Evolutionary conservation across 352 stramenopile genomes (phyloP).

Genomic region (Globisporangium alternatum): DNA sequence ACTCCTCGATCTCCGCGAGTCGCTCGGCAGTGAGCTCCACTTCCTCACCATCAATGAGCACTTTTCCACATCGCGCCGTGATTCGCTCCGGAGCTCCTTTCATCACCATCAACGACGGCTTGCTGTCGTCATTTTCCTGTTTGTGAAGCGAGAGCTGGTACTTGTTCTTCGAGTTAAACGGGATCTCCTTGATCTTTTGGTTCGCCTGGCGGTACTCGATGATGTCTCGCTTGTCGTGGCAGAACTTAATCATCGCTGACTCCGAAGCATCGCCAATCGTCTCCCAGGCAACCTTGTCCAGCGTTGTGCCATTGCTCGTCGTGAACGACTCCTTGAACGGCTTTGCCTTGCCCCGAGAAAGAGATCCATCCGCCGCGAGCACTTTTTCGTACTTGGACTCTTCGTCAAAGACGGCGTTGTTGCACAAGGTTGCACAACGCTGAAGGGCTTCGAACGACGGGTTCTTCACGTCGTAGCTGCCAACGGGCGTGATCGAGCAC

Average conservation of each 20-base stretch:
- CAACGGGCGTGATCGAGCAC: conserved; percentile 60
- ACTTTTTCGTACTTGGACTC: conserved; percentile 78
- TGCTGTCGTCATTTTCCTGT: conserved; percentile 31
- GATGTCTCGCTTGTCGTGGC: conserved; percentile 28
- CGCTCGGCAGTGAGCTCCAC: conserved; percentile 92
- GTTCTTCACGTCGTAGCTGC: conserved; percentile 36
- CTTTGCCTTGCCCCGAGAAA: conserved; percentile 45
- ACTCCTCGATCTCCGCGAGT: conserved; percentile 65
- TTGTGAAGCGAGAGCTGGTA: conserved; percentile 78
- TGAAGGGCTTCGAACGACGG: conserved; percentile 47
- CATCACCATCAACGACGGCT: conserved; percentile 35
- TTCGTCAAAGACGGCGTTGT: conserved; percentile 79
- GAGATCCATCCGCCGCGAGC: conserved; percentile 36
- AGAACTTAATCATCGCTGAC: conserved; percentile 34
- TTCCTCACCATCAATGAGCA: conserved; percentile 39
- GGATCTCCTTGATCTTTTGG: conserved; percentile 61
- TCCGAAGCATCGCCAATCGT: conserved; percentile 26
- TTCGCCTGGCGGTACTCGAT: conserved; percentile 25
- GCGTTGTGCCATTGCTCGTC: conserved; percentile 32
- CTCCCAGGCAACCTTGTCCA: conserved; percentile 57
- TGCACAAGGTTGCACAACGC: conserved; percentile 69
- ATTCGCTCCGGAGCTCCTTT: conserved; percentile 93
- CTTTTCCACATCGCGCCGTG: conserved; percentile 67
- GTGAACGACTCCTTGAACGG: conserved; percentile 56
- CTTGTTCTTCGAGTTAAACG: conserved; percentile 87